Evolutionary conservation across 495 filamentous ascomycete genomes (phyloP).

Genomic region (Saxophila tyrrhenica): DNA sequence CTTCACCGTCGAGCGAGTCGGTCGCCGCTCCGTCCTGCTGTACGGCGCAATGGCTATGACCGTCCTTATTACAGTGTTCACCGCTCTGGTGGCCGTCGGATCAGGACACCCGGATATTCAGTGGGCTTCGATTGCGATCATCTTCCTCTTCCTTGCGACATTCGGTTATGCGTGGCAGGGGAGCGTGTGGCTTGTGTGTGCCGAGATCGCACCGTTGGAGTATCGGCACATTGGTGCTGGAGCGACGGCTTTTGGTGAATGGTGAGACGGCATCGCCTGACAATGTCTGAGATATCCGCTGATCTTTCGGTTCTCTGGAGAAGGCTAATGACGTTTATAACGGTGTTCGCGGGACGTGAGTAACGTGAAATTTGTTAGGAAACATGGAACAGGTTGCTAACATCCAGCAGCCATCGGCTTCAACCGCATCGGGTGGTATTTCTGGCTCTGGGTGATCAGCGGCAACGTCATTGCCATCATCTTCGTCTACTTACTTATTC

Average conservation of each 20-base stretch:
- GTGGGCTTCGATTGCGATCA: conserved; percentile 17
- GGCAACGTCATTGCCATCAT: conserved; percentile 19
- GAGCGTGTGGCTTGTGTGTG: conserved; percentile 10
- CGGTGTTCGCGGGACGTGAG: conserved; percentile 20
- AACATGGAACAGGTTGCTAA: too few relatives aligned
- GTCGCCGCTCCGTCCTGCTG: conserved; percentile 17
- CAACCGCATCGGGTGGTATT: conserved; percentile 15
- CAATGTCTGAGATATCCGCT: too few relatives aligned
- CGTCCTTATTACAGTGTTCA: conserved; percentile 18
- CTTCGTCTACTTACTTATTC: conserved; percentile 18
- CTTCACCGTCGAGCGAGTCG: conserved; percentile 22
- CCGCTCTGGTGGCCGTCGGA: conserved; percentile 8
- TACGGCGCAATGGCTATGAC: conserved; percentile 22
- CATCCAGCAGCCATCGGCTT: conserved; percentile 15
- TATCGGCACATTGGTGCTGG: conserved; percentile 20
- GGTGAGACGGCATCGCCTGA: too few relatives aligned
- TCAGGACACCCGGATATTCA: conserved; percentile 1
- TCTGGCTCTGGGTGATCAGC: conserved; percentile 21
- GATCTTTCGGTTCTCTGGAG: too few relatives aligned
- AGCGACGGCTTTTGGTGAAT: conserved; percentile 12
- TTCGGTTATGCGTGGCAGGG: conserved; percentile 22
- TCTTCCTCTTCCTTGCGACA: conserved; percentile 16
- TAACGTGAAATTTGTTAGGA: too few relatives aligned
- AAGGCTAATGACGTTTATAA: conserved; percentile 20
- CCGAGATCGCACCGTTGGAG: conserved; percentile 14